Evolutionary conservation across 129 eudicot genomes (phyloP), one percentile per base, ranked within the genome.

Genomic region (Helichrysum umbraculigerum): DNA sequence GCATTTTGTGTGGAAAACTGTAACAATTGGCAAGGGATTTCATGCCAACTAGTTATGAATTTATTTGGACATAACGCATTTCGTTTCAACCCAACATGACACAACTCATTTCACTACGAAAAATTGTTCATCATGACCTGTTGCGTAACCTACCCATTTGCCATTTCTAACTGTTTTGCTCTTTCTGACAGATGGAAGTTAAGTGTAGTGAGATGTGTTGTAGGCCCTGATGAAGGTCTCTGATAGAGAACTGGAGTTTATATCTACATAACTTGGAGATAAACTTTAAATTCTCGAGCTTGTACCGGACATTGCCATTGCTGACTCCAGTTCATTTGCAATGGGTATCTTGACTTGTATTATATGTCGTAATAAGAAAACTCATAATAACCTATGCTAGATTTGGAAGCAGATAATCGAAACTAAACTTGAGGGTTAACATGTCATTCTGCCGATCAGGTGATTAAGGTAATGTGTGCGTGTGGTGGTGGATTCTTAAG

Each of bases 131-230:
- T 62, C 61, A 22, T 62, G 62, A 62, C 50, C 60, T 4, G 30
- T 28, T 74, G 61, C 39, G 62, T 29, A 62, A 47, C 71, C 61
- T 7, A 4, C 4, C 70, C 71, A n/a, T 63, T 74, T 28, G 44
- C 41, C 19, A 56, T 19, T 32, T 34, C 34, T n/a, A 44, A 72
- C 17, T 44, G 14, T 9, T 25, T 34, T 12, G 1, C 16, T 66
- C 20, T 5, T 76, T 71, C 41, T 58, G 72, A 22, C 87, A 92
- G 96, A 88, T 44, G 41, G 84, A 83, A 58, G 79, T 89, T 67
- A 74, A 71, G 11, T 75, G 88, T 35, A 70, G 77, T 70, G 81
- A 79, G 73, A 30, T 92, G 72, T 92, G 98, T 89, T 72, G 84
- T 76, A 86, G 96, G 86, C 96, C 96, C 71, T 68, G 76, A 16